These are phyloP conservation scores for Capillidium rhysosporum DNA, from an alignment of 371 early-diverging fungal species.

Conservation along the genomic window DNA sequence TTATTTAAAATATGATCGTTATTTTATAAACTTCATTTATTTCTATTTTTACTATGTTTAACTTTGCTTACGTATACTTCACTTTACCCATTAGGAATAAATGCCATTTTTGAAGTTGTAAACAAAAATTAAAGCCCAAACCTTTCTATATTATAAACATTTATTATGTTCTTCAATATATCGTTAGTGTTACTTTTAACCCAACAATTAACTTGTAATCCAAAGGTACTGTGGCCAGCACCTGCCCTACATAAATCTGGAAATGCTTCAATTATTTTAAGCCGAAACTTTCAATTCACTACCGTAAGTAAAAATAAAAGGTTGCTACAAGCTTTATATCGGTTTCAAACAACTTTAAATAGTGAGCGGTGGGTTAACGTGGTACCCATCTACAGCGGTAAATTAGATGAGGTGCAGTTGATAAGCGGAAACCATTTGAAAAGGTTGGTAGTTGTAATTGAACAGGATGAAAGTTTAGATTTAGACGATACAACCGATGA, in stretches of 20 bases:
- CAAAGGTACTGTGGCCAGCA: background rate
- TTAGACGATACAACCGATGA: conserved; percentile 4
- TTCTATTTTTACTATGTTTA: too few species aligned
- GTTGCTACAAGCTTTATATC: background rate
- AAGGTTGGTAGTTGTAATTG: background rate
- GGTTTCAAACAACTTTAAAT: background rate
- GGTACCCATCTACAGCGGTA: background rate
- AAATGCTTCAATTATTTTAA: background rate
- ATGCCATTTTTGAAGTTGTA: too few species aligned
- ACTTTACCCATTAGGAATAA: too few species aligned
- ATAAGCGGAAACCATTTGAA: too few species aligned
- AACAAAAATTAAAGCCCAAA: too few species aligned
- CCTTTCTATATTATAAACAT: too few species aligned
- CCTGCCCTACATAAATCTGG: background rate
- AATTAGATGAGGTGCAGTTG: too few species aligned
- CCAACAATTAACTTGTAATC: background rate
- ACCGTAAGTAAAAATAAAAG: background rate
- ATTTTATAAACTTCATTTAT: too few species aligned
- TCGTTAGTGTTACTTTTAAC: too few species aligned
- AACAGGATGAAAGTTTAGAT: background rate
- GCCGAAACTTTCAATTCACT: background rate
- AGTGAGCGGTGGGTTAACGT: background rate
- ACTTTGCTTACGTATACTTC: too few species aligned
- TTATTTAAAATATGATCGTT: too few species aligned
- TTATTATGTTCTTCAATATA: too few species aligned